These are phyloP conservation scores for Amanita muscaria DNA, from an alignment of 768 basidiomycete genomes.

Conservation along the genomic window DNA sequence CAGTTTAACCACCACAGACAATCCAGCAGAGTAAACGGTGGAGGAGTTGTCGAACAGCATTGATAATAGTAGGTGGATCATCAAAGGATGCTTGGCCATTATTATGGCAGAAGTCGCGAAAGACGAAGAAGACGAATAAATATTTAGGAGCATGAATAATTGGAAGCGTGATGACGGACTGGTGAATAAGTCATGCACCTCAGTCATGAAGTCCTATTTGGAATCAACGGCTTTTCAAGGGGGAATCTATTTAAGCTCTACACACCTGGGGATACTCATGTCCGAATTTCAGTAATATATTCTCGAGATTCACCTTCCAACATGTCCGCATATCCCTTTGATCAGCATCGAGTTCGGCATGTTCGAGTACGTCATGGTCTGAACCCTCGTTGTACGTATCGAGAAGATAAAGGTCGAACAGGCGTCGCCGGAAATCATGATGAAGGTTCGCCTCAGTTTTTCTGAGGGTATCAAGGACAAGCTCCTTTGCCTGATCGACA, in stretches of 20 bases:
- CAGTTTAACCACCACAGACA: constrained; percentile 59
- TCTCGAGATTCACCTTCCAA: constrained; percentile 78
- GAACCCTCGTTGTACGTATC: constrained; percentile 73
- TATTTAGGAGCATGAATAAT: constrained; percentile 56
- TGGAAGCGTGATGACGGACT: constrained; percentile 58
- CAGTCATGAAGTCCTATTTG: constrained; percentile 58
- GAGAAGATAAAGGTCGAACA: constrained; percentile 70
- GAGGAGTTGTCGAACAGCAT: constrained; percentile 70
- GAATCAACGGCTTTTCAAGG: constrained; percentile 3
- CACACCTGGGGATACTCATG: constrained; percentile 56
- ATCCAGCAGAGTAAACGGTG: constrained; percentile 53
- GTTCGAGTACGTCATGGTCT: constrained; percentile 64
- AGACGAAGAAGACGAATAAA: constrained; percentile 44
- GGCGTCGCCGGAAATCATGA: constrained; percentile 53
- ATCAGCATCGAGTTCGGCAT: constrained; percentile 55
- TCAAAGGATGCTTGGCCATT: constrained; percentile 53
- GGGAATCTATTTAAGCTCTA: not conserved
- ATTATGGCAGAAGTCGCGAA: constrained; percentile 42
- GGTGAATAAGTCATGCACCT: constrained; percentile 55
- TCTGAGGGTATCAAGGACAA: constrained; percentile 55
- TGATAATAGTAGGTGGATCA: constrained; percentile 56
- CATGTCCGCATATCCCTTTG: constrained; percentile 49
- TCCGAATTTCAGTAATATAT: constrained; percentile 60
- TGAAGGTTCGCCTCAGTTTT: constrained; percentile 38
- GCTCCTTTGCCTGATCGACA: constrained; percentile 60